Evolutionary conservation across 306 rosid species (phyloP).

Genomic region (Erythrophleum fordii): DNA sequence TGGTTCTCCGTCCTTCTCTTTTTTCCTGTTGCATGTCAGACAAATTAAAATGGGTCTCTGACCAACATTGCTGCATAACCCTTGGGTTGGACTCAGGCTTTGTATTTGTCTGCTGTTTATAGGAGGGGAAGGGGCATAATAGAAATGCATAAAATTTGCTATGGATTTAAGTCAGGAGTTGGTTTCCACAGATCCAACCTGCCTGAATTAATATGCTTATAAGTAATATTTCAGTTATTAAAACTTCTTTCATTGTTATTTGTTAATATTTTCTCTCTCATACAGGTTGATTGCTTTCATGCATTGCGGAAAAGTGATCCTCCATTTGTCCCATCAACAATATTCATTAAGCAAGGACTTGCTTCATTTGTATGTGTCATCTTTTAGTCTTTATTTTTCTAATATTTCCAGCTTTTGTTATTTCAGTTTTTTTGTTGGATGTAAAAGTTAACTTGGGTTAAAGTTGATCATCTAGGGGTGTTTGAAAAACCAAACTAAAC

Average conservation of each 20-base stretch:
- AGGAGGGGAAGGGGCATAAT: constrained; percentile 19
- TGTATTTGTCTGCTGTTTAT: background rate
- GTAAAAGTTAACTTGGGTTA: background rate
- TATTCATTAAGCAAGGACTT: constrained; percentile 89
- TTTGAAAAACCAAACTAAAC: background rate
- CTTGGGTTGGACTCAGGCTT: background rate
- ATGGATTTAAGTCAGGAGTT: constrained; percentile 21
- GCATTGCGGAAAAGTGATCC: constrained; percentile 97
- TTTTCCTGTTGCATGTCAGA: constrained; percentile 21
- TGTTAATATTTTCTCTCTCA: constrained; percentile 14
- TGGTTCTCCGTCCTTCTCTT: background rate
- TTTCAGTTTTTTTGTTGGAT: constrained; percentile 10
- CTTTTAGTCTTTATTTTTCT: constrained; percentile 32
- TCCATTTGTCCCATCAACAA: constrained; percentile 85
- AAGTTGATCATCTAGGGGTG: background rate
- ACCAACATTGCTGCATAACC: background rate
- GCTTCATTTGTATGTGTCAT: constrained; percentile 79
- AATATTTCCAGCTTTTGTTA: background rate
- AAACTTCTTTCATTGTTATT: constrained; percentile 22
- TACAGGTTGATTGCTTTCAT: constrained; percentile 97
- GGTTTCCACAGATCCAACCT: background rate
- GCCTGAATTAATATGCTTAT: constrained; percentile 23
- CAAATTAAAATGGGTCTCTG: constrained; percentile 27
- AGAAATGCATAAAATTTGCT: constrained; percentile 16
- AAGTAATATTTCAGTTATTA: constrained; percentile 22